Evolutionary conservation across 495 filamentous ascomycete species (phyloP).

Genomic region (Lasiosphaeriaceae sp.): DNA sequence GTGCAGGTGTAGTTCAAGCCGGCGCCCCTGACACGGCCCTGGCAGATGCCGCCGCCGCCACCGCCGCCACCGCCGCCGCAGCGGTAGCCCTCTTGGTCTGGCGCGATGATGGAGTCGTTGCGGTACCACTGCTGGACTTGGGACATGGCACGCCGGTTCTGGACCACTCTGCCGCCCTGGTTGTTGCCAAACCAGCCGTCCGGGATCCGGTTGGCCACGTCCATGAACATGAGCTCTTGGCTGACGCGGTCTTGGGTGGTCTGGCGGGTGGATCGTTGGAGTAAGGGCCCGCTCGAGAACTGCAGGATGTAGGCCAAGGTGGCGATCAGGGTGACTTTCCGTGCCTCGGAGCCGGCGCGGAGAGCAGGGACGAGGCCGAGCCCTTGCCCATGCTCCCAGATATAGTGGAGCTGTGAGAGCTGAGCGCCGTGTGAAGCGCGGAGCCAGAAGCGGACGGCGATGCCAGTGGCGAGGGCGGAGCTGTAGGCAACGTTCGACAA

Average conservation of each 20-base stretch:
- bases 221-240: conserved; percentile 1
- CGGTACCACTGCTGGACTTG: conserved; percentile 3
- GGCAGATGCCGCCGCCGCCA: conserved; percentile 7
- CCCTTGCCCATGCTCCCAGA: conserved; percentile 15
- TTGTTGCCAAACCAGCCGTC: conserved; percentile 12
- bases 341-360: conserved; percentile 9
- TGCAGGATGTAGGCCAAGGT: conserved; percentile 9
- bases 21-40: conserved; percentile 10
- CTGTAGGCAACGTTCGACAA: conserved; percentile 12
- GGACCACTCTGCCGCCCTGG: not conserved
- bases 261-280: conserved; percentile 11
- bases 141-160: not conserved
- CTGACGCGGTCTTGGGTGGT: conserved; percentile 1
- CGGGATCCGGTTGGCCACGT: conserved; percentile 10
- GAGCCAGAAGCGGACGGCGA: conserved; percentile 17
- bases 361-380: conserved; percentile 9
- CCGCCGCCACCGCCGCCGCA: too few relatives aligned
- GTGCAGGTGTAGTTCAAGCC: conserved; percentile 8
- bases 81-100: not conserved
- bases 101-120: conserved; percentile 7
- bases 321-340: conserved; percentile 9
- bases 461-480: conserved; percentile 12
- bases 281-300: conserved; percentile 8
- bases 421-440: conserved; percentile 1
- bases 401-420: conserved; percentile 17